Base-by-base conservation (phyloP, 2,329 filamentous ascomycete species). In the Beauveria varroae region DNA sequence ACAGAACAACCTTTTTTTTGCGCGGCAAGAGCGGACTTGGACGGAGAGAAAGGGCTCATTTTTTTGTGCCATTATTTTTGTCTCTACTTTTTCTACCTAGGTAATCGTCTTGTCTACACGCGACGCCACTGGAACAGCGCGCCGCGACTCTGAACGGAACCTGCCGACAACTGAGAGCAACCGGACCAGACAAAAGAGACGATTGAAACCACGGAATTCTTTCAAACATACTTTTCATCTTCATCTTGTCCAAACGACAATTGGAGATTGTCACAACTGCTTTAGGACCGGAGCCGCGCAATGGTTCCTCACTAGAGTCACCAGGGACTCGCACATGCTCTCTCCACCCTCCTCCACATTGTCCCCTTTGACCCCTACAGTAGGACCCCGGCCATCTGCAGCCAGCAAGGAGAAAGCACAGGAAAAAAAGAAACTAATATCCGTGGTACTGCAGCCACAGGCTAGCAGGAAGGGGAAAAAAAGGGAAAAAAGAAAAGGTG, bases 261-360 rank as follows among this genome's bases (percentile, higher is more conserved):
- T 6, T 37, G 34, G 12, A 37, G 34, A 37, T 37, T 37, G 34
- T 14, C 14, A 5, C 34, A 37, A 37, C 34, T 40, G 18, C 8
- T 30, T 47, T 26, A 6, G 54, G 54, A 26, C 41, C 49, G 43
- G 44, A 40, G 55, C 55, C 40, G 26, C 55, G 55, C 55, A 57
- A 57, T 57, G 55, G 43, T 57, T 57, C 55, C 55, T 57, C 55
- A 57, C 44, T 57, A 57, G 26, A 30, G 22, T 14, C 43, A 49
- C 28, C 14, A 49, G 54, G 43, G 43, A 47, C 43, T 47, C 16
- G 54, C 54, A 47, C 54, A 57, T 57, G 28, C 44, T 44, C 54
- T 57, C 56, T 47, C 43, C 54, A 40, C 44, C 24, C 34, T 47
- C 46, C 46, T 58, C 56, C 56, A 58, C 56, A 58, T 20, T 34